Conservation (phyloP, 345 rosid genomes). For the Adansonia digitata region DNA sequence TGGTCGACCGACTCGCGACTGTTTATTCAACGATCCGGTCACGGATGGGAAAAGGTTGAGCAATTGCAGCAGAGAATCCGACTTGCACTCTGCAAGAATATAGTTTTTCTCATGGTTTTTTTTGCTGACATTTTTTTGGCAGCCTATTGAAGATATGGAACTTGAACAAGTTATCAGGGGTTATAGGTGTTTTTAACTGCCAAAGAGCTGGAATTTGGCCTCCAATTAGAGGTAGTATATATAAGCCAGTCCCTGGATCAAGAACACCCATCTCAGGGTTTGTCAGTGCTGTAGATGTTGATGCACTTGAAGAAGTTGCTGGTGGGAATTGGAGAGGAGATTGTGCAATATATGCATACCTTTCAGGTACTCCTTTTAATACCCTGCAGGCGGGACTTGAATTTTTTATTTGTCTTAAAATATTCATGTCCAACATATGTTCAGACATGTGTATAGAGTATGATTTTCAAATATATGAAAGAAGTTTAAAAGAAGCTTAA, state of each 20-base stretch:
- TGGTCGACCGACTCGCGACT: slow-evolving; percentile 60
- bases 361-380: neutral
- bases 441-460: too few relatives aligned
- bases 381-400: neutral
- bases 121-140: slow-evolving; percentile 13
- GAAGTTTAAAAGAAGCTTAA: too few relatives aligned
- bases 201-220: slow-evolving; percentile 66
- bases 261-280: slow-evolving; percentile 28
- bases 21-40: slow-evolving; percentile 56
- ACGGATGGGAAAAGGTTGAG: slow-evolving; percentile 53
- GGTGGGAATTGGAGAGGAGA: slow-evolving; percentile 43
- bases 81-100: neutral
- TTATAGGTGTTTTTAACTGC: slow-evolving; percentile 56
- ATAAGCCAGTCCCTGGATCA: neutral
- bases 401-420: too few relatives aligned
- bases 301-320: slow-evolving; percentile 42
- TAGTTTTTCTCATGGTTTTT: neutral
- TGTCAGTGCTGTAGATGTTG: slow-evolving; percentile 35
- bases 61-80: neutral
- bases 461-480: too few relatives aligned
- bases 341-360: slow-evolving; percentile 35
- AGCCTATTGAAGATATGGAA: slow-evolving; percentile 70
- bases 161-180: slow-evolving; percentile 49
- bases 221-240: slow-evolving; percentile 7
- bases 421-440: too few relatives aligned